Conservation (phyloP, 208 protist genomes). For the Leishmania guyanensis region DNA sequence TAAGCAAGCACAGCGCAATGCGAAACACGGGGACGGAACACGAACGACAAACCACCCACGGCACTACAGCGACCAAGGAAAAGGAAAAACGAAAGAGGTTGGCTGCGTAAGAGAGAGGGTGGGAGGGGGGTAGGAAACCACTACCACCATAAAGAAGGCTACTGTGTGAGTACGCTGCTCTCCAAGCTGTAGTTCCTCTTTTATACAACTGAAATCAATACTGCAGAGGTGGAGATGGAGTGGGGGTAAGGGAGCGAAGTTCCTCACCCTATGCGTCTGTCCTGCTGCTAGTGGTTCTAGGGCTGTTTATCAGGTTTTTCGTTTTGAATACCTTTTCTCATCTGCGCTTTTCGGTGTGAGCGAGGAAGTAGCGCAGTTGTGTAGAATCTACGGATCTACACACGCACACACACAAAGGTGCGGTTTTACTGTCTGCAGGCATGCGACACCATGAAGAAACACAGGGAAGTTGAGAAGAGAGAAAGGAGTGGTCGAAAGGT, state of each 20-base stretch:
- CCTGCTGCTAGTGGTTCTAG: neutral
- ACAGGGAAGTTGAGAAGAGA: neutral
- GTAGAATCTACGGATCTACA: neutral
- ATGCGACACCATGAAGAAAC: neutral
- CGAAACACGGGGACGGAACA: neutral
- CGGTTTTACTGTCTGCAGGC: neutral
- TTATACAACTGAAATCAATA: neutral
- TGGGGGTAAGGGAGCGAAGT: neutral
- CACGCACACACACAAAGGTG: neutral
- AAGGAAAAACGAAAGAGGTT: neutral
- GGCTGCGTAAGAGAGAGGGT: neutral
- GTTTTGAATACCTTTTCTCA: neutral
- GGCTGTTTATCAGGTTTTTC: neutral
- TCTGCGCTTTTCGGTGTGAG: neutral
- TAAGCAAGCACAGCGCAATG: neutral
- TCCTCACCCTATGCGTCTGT: neutral
- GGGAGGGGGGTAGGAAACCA: neutral
- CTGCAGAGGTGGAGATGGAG: neutral
- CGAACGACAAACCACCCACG: neutral
- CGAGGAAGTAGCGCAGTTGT: neutral
- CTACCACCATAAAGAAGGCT: neutral
- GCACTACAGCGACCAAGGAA: neutral
- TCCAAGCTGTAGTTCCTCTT: neutral
- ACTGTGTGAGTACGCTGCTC: neutral
- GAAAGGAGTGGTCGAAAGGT: neutral